A percentile compares a stretch with the other conserved stretches of the same genome.
Evolutionary conservation across 805 yeast genomes (phyloP).

Genomic region (Zygosaccharomyces rouxii): DNA sequence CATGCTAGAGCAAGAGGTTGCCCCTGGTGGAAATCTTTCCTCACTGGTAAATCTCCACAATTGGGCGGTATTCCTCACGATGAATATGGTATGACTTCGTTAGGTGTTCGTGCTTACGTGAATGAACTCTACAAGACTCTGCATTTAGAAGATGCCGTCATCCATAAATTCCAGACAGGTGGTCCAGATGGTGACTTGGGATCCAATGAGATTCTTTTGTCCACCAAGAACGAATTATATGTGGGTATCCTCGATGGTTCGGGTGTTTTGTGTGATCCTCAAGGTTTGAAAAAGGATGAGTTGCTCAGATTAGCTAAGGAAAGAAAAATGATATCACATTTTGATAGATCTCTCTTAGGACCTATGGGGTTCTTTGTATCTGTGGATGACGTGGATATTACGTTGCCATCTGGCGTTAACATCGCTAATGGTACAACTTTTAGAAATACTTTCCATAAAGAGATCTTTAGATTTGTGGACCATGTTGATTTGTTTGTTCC

Average conservation of each 20-base stretch:
- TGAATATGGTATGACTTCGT: slow-evolving; percentile 94
- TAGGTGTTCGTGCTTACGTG: slow-evolving; percentile 89
- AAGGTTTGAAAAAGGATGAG: slow-evolving; percentile 80
- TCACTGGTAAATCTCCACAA: slow-evolving; percentile 89
- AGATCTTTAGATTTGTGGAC: slow-evolving; percentile 57
- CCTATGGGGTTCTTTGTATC: slow-evolving; percentile 73
- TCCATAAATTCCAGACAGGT: slow-evolving; percentile 90
- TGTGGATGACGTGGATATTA: slow-evolving; percentile 78
- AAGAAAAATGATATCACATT: slow-evolving; percentile 70
- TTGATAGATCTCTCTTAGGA: slow-evolving; percentile 62
- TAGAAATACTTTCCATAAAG: slow-evolving; percentile 85
- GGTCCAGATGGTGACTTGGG: slow-evolving; percentile 99
- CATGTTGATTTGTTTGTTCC: slow-evolving; percentile 86
- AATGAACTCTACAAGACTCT: slow-evolving; percentile 81
- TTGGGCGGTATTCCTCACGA: slow-evolving; percentile 99
- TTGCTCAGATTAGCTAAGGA: slow-evolving; percentile 69
- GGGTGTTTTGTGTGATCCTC: slow-evolving; percentile 89
- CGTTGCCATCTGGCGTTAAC: slow-evolving; percentile 67
- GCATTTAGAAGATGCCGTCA: slow-evolving; percentile 50
- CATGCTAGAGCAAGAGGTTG: slow-evolving; percentile 93
- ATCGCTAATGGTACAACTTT: slow-evolving; percentile 83
- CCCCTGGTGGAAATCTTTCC: slow-evolving; percentile 97
- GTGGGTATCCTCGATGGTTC: slow-evolving; percentile 92
- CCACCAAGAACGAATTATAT: slow-evolving; percentile 70
- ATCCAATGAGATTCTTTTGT: slow-evolving; percentile 85